These are phyloP conservation scores for Cutaneotrichosporon mucoides DNA, from an alignment of 1,284 basidiomycete species.

Conservation along the genomic window DNA sequence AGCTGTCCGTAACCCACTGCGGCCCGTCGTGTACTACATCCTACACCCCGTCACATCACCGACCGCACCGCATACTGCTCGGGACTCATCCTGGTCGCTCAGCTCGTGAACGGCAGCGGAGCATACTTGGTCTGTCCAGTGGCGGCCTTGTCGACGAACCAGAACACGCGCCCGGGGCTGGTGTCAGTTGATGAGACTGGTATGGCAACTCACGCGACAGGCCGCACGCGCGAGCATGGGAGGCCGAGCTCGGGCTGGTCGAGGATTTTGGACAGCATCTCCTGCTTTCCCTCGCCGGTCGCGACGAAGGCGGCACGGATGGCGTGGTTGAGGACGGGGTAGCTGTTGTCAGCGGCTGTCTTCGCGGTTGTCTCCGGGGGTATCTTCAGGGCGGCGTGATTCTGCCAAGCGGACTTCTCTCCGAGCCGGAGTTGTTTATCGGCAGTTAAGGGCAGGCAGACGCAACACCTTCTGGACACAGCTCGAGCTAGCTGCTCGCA, in stretches of 20 bases:
- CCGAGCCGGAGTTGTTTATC: too few species aligned
- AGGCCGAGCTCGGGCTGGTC: slow-evolving; percentile 76
- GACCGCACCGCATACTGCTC: neutral
- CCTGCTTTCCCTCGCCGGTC: slow-evolving; percentile 76
- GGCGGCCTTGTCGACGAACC: slow-evolving; percentile 85
- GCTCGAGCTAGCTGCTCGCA: too few species aligned
- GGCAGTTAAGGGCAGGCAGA: too few species aligned
- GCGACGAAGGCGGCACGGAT: slow-evolving; percentile 81
- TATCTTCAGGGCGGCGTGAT: too few species aligned
- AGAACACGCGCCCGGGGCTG: slow-evolving; percentile 76
- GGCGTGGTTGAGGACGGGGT: slow-evolving; percentile 90
- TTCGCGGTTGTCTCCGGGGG: too few species aligned
- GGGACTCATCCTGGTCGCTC: neutral
- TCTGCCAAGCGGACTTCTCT: too few species aligned
- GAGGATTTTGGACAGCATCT: slow-evolving; percentile 67
- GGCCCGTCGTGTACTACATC: neutral
- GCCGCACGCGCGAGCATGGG: slow-evolving; percentile 78
- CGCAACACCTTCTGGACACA: too few species aligned
- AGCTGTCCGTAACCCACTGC: too few species aligned
- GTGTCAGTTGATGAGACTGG: neutral
- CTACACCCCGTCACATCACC: neutral
- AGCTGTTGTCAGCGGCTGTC: slow-evolving; percentile 38
- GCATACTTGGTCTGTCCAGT: slow-evolving; percentile 55
- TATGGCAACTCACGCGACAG: slow-evolving; percentile 52
- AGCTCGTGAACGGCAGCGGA: slow-evolving; percentile 34